phyloP scores from a whole-genome alignment of 805 yeast genomes.

The Pichia occidentalis region DNA sequence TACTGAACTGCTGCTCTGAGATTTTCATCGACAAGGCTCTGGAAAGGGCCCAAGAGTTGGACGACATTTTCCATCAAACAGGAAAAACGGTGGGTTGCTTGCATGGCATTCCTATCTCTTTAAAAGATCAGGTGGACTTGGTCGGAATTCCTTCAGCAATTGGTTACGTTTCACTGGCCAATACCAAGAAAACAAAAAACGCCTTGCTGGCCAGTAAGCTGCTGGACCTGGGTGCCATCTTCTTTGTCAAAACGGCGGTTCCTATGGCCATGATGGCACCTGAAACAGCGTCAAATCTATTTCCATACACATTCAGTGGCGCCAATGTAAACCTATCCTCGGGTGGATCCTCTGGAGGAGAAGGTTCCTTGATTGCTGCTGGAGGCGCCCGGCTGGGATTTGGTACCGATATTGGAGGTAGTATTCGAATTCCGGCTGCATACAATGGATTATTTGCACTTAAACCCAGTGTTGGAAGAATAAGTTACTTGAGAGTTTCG shows the following conservation, averaged over 20 bases:
- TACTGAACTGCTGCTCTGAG: conserved; percentile 36
- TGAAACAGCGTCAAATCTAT: conserved; percentile 44
- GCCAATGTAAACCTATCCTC: conserved; percentile 45
- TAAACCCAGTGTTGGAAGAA: conserved; percentile 39
- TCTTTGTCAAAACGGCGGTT: conserved; percentile 46
- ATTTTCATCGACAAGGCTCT: conserved; percentile 55
- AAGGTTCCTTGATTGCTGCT: conserved; percentile 50
- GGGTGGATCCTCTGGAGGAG: conserved; percentile 66
- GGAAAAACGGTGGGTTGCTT: conserved; percentile 54
- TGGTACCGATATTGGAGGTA: conserved; percentile 57
- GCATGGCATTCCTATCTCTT: conserved; percentile 53
- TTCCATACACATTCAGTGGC: conserved; percentile 47
- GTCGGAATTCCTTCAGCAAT: conserved; percentile 43
- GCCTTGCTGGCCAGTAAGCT: conserved; percentile 35
- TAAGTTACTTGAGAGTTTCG: conserved; percentile 33
- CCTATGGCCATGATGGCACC: conserved; percentile 60
- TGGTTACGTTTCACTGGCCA: conserved; percentile 36
- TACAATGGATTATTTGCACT: conserved; percentile 49
- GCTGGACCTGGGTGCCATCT: conserved; percentile 44
- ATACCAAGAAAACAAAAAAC: conserved; percentile 28
- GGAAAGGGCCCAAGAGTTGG: conserved; percentile 47
- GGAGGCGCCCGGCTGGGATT: conserved; percentile 53
- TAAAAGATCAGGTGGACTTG: conserved; percentile 41
- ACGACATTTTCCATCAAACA: conserved; percentile 38
- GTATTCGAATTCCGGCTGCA: conserved; percentile 54